phyloP scores from a whole-genome alignment of 257 asterid genomes.

The Forsythia suspensa region DNA sequence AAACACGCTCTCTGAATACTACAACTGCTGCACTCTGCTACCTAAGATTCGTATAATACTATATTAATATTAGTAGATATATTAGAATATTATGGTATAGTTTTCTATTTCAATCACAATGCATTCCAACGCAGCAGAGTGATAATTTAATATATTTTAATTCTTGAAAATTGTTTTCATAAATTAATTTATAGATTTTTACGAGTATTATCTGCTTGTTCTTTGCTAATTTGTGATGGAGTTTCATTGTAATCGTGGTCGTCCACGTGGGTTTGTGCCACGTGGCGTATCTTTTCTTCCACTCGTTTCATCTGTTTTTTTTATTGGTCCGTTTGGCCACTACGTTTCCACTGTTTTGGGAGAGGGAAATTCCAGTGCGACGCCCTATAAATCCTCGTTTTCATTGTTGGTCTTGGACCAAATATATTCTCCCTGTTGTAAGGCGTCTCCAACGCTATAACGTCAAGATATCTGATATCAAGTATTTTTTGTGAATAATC shows the following conservation, averaged over 20 bases:
- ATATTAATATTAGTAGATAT: background rate
- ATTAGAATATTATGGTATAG: too few species aligned
- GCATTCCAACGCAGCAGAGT: conserved; percentile 6
- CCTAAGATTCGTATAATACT: background rate
- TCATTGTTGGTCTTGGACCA: too few species aligned
- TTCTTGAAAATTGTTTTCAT: background rate
- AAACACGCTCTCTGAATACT: background rate
- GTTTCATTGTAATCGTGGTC: background rate
- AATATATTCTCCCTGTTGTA: too few species aligned
- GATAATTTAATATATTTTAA: background rate
- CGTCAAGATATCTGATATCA: too few species aligned
- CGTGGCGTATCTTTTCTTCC: conserved; percentile 36
- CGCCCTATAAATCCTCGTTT: background rate
- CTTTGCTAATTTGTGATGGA: conserved; percentile 23
- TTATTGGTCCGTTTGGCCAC: conserved; percentile 23
- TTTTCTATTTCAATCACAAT: conserved; percentile 13
- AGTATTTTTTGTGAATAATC: too few species aligned
- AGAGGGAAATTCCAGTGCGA: background rate
- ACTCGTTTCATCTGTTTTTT: conserved; percentile 32
- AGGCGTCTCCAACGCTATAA: too few species aligned
- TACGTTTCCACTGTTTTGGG: conserved; percentile 32
- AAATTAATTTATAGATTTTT: background rate
- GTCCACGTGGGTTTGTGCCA: conserved; percentile 26
- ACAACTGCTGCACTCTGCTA: conserved; percentile 10
- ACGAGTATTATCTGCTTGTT: conserved; percentile 4